Evolutionary conservation across 177 flowering plant species (phyloP), one percentile per base, ranked within the genome.

Genomic region (Vitis hybrid): DNA sequence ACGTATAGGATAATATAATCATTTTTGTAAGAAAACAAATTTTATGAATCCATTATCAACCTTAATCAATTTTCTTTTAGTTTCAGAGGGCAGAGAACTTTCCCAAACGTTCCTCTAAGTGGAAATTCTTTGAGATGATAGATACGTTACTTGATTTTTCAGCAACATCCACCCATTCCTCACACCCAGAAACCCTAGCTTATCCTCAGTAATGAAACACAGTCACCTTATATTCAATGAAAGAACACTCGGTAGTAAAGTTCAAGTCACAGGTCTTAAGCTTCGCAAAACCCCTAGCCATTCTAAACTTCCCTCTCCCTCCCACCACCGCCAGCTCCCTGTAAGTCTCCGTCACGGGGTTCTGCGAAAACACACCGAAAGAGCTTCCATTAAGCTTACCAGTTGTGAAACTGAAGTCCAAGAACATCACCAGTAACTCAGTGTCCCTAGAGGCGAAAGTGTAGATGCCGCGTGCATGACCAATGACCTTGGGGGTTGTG

Each of bases 271-370:
- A 32, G 0, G 83, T 77, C 63, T 41, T 74, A 51, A 71, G 65
- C 52, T 13, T 2, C 15, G 72, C 78, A 30, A 41, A 55, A 3
- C 83, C 80, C 51, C 58, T 64, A 10, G 83, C 83, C 71, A 74
- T 52, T 63, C 80, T 70, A 41, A 80, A 80, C 67, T 14, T 56
- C 62, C 82, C 82, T 59, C 75, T 71, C 1, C 83, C 83, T 12
- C 83, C 83, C 41, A 80, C 80, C 71, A 77, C 80, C 56, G 80
- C 77, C 55, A 80, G n/a, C 66, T 80, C 80, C 1, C 80, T 67
- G 4, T 20, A 67, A 63, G 21, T 32, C 54, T 68, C 68, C 65
- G 32, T 11, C 3, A 72, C 64, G 24, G 80, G 76, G 63, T 80
- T 77, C 67, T 76, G 71, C 50, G 76, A 74, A 15, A 77, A 58